phyloP scores from a whole-genome alignment of 1,284 basidiomycete genomes.

The Cutaneotrichosporon arboriforme region DNA sequence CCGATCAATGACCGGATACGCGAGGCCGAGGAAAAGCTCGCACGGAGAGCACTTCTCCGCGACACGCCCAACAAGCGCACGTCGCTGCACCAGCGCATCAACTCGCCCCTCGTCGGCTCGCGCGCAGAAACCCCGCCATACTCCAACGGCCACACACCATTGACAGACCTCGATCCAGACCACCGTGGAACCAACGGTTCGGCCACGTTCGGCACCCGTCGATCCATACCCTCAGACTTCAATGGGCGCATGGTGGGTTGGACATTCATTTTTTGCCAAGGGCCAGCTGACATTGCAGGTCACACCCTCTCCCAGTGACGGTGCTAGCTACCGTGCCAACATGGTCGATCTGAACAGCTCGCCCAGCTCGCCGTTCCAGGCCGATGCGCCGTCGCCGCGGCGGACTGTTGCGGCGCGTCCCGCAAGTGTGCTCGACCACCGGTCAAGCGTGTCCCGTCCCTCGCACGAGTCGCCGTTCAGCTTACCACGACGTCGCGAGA shows the following conservation, averaged over 20 bases:
- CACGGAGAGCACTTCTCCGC: constrained; percentile 5
- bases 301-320: background rate
- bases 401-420: background rate
- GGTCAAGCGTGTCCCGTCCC: background rate
- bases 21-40: constrained; percentile 33
- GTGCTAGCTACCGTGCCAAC: background rate
- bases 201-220: too few species aligned
- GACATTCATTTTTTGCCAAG: too few species aligned
- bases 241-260: constrained; percentile 27
- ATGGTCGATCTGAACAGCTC: background rate
- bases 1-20: constrained; percentile 34
- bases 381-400: too few species aligned
- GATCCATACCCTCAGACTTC: constrained; percentile 31
- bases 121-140: too few species aligned
- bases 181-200: too few species aligned
- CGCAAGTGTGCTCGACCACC: background rate
- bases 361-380: too few species aligned
- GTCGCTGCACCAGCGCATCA: background rate
- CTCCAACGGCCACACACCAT: too few species aligned
- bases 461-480: background rate
- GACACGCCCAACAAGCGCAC: background rate
- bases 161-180: too few species aligned
- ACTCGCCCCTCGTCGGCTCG: too few species aligned
- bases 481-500: constrained; percentile 1
- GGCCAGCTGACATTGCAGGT: background rate